phyloP scores from a whole-genome alignment of 192 early-diverging fungal genomes.

The Mortierella hygrophila region DNA sequence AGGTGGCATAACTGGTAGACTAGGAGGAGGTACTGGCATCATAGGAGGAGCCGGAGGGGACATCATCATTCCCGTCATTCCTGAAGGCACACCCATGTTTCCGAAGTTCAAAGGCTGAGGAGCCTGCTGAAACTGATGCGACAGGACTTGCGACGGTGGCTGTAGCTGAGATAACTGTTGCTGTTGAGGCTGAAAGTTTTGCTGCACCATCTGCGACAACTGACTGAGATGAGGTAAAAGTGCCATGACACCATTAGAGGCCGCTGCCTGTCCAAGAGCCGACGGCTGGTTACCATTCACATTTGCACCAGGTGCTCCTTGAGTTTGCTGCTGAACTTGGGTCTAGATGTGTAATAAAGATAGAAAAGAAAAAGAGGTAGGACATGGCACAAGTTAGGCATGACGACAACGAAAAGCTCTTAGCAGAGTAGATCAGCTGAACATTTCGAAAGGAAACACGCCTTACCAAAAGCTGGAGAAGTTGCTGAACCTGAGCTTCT shows the following conservation, averaged over 20 bases:
- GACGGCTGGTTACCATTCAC: neutral
- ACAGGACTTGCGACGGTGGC: neutral
- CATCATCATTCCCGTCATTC: conserved; percentile 14
- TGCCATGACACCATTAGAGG: conserved; percentile 7
- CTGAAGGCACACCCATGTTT: conserved; percentile 20
- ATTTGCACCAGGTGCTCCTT: conserved; percentile 4
- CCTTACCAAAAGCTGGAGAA: conserved; percentile 42
- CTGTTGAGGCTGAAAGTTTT: conserved; percentile 4
- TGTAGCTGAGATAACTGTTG: conserved; percentile 9
- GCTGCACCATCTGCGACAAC: conserved; percentile 32
- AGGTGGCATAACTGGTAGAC: conserved; percentile 13
- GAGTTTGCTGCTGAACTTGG: conserved; percentile 38
- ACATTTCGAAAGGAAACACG: neutral
- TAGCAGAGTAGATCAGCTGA: neutral
- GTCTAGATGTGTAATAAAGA: neutral
- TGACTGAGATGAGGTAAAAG: conserved; percentile 41
- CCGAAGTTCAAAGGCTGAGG: neutral
- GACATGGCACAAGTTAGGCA: neutral
- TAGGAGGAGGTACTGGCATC: conserved; percentile 4
- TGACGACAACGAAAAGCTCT: neutral
- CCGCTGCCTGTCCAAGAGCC: conserved; percentile 3
- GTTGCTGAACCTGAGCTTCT: conserved; percentile 39
- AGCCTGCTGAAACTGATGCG: neutral
- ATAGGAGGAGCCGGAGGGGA: conserved; percentile 19
- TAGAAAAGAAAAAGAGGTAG: neutral